Percentiles rank a stretch among this genome's conserved stretches.
phyloP scores from a whole-genome alignment of 768 basidiomycete genomes.

The Phylloporus sp. region DNA sequence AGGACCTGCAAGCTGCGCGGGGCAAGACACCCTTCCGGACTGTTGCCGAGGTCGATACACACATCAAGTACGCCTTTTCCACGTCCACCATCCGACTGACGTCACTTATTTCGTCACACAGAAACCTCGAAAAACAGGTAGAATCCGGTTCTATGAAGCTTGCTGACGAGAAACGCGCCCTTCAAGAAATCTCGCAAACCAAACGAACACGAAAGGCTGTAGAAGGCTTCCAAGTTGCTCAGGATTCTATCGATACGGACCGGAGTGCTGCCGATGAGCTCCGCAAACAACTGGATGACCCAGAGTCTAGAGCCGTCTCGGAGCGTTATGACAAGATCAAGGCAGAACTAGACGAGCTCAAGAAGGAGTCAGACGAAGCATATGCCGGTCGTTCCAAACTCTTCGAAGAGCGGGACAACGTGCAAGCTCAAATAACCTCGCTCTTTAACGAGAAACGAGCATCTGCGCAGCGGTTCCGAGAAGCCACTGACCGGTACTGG shows the following conservation, averaged over 20 bases:
- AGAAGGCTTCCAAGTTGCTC: constrained; percentile 76
- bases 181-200: constrained; percentile 78
- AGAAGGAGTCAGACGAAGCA: constrained; percentile 81
- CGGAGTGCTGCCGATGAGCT: constrained; percentile 72
- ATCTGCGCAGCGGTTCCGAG: constrained; percentile 64
- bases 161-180: constrained; percentile 91
- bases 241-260: constrained; percentile 79
- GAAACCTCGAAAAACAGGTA: constrained; percentile 82
- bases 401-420: constrained; percentile 77
- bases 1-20: constrained; percentile 80
- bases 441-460: constrained; percentile 79
- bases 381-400: constrained; percentile 78
- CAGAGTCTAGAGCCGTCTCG: constrained; percentile 75
- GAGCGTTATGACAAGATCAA: constrained; percentile 81
- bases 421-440: constrained; percentile 65
- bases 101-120: constrained; percentile 29
- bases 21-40: constrained; percentile 77
- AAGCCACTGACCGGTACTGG: constrained; percentile 81
- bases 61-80: constrained; percentile 62
- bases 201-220: constrained; percentile 72
- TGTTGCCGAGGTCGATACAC: constrained; percentile 81
- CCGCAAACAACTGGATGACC: constrained; percentile 83
- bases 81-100: background rate
- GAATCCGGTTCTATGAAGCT: constrained; percentile 91
- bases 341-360: constrained; percentile 80